Percentiles rank a stretch among this genome's conserved stretches.
Conservation (phyloP, 2,329 filamentous ascomycete species). For the Aspergillus sp. region DNA sequence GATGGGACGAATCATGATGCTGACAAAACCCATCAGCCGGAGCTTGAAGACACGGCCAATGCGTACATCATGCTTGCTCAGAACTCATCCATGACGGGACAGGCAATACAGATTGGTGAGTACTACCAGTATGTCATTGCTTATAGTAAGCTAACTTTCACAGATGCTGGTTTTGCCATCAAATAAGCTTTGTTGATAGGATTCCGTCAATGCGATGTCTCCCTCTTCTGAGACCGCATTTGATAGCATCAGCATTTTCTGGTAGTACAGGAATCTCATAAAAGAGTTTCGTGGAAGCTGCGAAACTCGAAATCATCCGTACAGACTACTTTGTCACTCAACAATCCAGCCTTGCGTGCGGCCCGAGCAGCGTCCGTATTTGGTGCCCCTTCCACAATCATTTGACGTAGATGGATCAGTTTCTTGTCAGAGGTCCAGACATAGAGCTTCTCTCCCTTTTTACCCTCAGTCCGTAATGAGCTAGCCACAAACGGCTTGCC, state of each 20-base stretch:
- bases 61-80: slow-evolving; percentile 36
- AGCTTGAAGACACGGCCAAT: slow-evolving; percentile 38
- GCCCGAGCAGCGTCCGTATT: slow-evolving; percentile 29
- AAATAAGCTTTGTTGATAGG: slow-evolving; percentile 4
- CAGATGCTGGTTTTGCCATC: slow-evolving; percentile 30
- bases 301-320: slow-evolving; percentile 19
- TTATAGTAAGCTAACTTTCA: slow-evolving; percentile 7
- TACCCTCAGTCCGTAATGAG: slow-evolving; percentile 18
- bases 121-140: background rate
- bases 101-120: slow-evolving; percentile 39
- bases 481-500: slow-evolving; percentile 32
- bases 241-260: background rate
- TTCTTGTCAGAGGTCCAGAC: slow-evolving; percentile 33
- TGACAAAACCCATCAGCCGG: slow-evolving; percentile 22
- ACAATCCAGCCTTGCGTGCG: slow-evolving; percentile 35
- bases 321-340: slow-evolving; percentile 24
- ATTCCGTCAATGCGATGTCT: background rate
- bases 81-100: slow-evolving; percentile 42
- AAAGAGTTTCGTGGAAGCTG: slow-evolving; percentile 29
- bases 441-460: slow-evolving; percentile 21
- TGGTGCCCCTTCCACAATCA: slow-evolving; percentile 36
- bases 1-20: background rate
- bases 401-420: slow-evolving; percentile 28
- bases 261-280: slow-evolving; percentile 16
- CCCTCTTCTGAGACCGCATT: background rate